Base-by-base conservation (phyloP, 208 protist genomes). In the Trypanosoma conorhini region DNA sequence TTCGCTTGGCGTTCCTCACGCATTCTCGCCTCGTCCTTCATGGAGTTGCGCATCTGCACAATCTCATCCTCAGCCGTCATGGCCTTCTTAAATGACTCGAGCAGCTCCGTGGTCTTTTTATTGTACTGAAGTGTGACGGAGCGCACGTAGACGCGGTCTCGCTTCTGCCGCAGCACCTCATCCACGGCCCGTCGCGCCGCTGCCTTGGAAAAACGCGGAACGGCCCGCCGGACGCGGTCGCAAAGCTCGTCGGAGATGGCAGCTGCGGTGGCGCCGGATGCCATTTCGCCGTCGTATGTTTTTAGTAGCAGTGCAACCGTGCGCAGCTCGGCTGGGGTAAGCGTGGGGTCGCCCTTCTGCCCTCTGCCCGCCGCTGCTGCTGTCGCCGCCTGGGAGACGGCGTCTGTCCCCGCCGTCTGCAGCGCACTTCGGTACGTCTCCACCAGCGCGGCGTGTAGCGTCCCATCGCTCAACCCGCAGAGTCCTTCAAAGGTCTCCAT, bases 291-390 rank as follows among this genome's bases (percentile, higher is more conserved):
- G 3, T 58, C 62, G 28, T 59, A 71, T 15, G 69, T 82, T 67
- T 67, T 73, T 19, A 82, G n/a, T 33, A 82, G 67, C 38, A 82
- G 44, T 9, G 62, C 60, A 55, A 82, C 57, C 3, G 67, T 80
- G 22, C 58, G 62, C 35, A 76, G 17, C 54, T 73, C 70, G 15
- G 13, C 67, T 33, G 24, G 10, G 24, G 58, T 55, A 1, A 67
- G 28, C 28, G 30, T 26, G 15, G 12, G n/a, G 28, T 15, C 7
- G 8, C 1, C 15, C 28, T 31, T 70, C 24, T 46, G 21, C 1
- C 24, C 24, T 38, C 42, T 51, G 35, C 24, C 21, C 19, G 30
- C 13, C 17, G 31, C 21, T 0, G 66, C 30, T n/a, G 15, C 21
- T n/a, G 30, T 7, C 17, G 31, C 21, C 3, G 66, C 30, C 28